Conservation (phyloP, 2,329 filamentous ascomycete species). For the Metarhizium album region DNA sequence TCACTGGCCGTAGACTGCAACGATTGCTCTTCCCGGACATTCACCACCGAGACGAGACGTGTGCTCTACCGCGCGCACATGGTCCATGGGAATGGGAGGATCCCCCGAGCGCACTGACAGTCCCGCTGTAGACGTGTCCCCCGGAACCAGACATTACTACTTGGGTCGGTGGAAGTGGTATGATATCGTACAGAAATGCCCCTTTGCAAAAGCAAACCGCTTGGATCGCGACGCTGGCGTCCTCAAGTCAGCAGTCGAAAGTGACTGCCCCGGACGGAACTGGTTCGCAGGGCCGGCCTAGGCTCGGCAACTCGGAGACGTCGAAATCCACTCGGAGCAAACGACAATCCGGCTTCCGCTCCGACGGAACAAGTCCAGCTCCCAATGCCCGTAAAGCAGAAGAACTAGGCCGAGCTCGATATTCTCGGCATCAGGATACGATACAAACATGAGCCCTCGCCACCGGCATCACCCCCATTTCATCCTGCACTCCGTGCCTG, state of each 20-base stretch:
- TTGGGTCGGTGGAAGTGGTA: not conserved
- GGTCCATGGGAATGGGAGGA: no score
- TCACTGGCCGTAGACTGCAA: no score
- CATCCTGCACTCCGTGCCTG: not conserved
- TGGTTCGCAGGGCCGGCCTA: not conserved
- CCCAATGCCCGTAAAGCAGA: not conserved
- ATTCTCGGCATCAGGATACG: not conserved
- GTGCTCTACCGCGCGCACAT: no score
- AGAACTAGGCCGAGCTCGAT: not conserved
- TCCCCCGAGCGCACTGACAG: no score
- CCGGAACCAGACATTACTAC: not conserved
- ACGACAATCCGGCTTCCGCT: not conserved
- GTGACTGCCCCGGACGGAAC: not conserved
- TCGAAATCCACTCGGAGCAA: not conserved
- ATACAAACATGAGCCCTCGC: not conserved
- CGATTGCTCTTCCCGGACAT: no score
- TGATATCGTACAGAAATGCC: not conserved
- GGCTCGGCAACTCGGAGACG: not conserved
- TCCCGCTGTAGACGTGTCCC: no score
- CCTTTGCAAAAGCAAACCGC: not conserved
- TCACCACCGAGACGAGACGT: no score
- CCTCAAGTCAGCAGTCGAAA: not conserved
- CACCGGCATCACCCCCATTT: not conserved
- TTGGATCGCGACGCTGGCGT: not conserved
- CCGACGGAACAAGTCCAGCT: not conserved